Base-by-base conservation (phyloP, 345 rosid species). In the Corchorus capsularis region DNA sequence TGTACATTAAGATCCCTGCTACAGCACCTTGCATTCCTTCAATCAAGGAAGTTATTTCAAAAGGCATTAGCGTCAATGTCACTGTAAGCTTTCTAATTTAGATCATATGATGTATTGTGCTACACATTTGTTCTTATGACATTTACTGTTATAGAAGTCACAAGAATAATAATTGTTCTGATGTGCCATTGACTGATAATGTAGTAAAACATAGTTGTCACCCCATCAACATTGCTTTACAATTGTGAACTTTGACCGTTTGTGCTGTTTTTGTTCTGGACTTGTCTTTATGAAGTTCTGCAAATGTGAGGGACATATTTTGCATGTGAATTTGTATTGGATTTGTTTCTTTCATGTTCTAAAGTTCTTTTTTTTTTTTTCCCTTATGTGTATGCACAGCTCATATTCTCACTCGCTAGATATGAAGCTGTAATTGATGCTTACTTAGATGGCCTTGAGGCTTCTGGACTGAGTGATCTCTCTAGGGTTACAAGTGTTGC, bases 381-480 rank as follows among this genome's bases (percentile, higher is more conserved):
- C n/a, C 73, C 53, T 73, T 73, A 8, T 76, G 63, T 69, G 13
- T 52, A n/a, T 74, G 75, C 63, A 63, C 96, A 96, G 99, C 94
- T 96, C 71, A 93, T 96, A 76, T 96, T 96, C 88, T 96, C 99
- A 34, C 82, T 96, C 52, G 83, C 93, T 3, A 86, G 98, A 88
- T 96, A 96, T 69, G 98, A 96, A 80, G 97, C 92, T 39, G 97
- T 96, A 68, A 89, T 96, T 17, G 99, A 96, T 89, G 97, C 99
- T 69, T 96, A 96, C 77, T 82, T 96, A 90, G 98, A 96, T 87
- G 99, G 99, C 75, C 99, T 96, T 10, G 99, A 96, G 86, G 94
- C 96, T 14, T 96, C 98, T 79, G 97, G 97, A 70, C 86, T 93
- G 53, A 80, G 79, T 82, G 98, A 96, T 80, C 97, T 96, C 83